Percentiles rank a stretch among this genome's conserved stretches.
Conservation (phyloP, 148 eudicot genomes). For the Rhododendron griersonianum region DNA sequence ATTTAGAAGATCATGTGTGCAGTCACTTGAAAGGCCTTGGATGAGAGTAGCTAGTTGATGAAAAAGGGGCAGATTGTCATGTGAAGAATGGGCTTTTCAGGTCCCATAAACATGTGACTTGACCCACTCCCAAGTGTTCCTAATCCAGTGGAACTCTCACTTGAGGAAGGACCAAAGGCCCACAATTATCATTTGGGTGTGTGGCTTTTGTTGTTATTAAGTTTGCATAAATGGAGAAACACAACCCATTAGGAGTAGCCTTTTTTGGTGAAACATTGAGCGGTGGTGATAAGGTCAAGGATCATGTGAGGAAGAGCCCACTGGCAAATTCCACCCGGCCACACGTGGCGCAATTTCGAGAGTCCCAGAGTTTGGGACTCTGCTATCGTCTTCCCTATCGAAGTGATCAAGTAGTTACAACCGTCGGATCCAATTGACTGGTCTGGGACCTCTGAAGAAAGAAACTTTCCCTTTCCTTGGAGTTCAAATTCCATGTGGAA, state of each 20-base stretch:
- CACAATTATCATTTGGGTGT: conserved; percentile 1
- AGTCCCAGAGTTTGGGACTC: background rate
- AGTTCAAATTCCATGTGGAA: background rate
- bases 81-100: conserved; percentile 14
- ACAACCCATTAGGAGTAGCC: conserved; percentile 2
- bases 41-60: conserved; percentile 7
- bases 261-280: background rate
- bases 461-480: background rate
- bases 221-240: conserved; percentile 14
- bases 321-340: background rate
- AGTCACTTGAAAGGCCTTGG: conserved; percentile 6
- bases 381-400: background rate
- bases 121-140: background rate
- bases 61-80: conserved; percentile 21
- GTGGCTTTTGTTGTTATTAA: conserved; percentile 10
- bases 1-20: background rate
- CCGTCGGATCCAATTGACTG: background rate
- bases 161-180: background rate
- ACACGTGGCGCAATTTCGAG: background rate
- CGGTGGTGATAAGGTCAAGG: background rate
- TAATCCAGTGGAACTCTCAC: background rate
- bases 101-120: background rate
- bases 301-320: conserved; percentile 3
- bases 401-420: background rate
- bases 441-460: background rate